These are phyloP conservation scores for Bolboschoenus planiculmis DNA, from an alignment of 176 grass and related monocot species.

Conservation along the genomic window DNA sequence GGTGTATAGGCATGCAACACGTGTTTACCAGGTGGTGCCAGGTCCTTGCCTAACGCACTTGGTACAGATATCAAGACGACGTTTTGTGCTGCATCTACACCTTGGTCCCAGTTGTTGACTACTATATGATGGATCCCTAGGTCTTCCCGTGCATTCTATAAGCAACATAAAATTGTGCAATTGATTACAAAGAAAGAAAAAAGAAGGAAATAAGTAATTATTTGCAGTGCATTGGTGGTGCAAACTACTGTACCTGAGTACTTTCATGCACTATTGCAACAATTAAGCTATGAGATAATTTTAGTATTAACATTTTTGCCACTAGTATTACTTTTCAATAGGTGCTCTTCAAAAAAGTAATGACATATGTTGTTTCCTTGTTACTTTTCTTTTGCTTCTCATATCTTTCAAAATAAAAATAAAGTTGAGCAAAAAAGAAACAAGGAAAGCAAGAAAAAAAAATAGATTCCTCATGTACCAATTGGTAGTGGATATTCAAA, in stretches of 20 bases:
- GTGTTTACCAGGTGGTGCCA: constrained; percentile 78
- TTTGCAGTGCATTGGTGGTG: background rate
- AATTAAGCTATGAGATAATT: background rate
- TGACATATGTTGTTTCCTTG: background rate
- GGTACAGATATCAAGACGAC: constrained; percentile 88
- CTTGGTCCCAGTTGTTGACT: constrained; percentile 77
- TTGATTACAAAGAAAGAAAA: background rate
- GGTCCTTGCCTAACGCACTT: constrained; percentile 52
- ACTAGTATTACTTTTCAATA: background rate
- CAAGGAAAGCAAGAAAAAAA: background rate
- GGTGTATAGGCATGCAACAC: constrained; percentile 92
- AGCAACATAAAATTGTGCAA: constrained; percentile 5
- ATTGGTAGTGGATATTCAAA: background rate
- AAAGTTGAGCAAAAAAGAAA: background rate
- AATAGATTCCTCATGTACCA: background rate
- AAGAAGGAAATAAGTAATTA: background rate
- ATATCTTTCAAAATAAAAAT: background rate
- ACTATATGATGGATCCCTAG: constrained; percentile 95
- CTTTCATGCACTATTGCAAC: background rate
- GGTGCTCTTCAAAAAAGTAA: background rate
- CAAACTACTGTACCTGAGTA: background rate
- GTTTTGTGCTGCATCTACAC: constrained; percentile 79
- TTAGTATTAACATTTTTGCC: background rate
- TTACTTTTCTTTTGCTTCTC: background rate
- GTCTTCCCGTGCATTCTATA: constrained; percentile 60